Conservation (phyloP, 106 monocot genomes). For the Platanthera zijinensis region DNA sequence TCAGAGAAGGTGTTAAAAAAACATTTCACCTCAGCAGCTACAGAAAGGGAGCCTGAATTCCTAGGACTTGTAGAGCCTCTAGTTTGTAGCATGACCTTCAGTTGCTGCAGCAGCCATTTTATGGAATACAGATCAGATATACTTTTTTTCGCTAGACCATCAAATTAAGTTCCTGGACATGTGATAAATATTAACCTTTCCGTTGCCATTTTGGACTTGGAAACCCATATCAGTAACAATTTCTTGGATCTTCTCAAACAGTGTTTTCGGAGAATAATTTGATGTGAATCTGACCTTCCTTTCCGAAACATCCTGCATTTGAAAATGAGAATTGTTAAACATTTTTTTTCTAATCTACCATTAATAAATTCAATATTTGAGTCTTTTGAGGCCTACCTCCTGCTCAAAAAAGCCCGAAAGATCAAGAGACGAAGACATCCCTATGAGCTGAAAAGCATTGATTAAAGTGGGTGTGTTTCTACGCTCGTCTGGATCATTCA, state of each 20-base stretch:
- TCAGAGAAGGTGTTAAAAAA: neutral
- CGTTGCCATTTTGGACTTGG: constrained; percentile 43
- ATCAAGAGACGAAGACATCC: constrained; percentile 89
- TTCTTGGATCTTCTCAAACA: constrained; percentile 64
- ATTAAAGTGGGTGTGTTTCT: constrained; percentile 28
- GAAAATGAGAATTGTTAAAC: neutral
- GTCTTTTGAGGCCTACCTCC: constrained; percentile 37
- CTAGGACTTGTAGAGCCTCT: constrained; percentile 29
- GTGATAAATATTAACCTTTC: constrained; percentile 43
- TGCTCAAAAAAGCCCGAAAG: constrained; percentile 94
- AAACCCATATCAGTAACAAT: constrained; percentile 71
- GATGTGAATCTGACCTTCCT: constrained; percentile 87
- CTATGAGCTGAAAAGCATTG: constrained; percentile 90
- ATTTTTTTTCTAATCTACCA: neutral
- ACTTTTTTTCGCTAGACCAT: neutral
- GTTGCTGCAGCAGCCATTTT: constrained; percentile 17
- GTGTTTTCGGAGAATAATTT: constrained; percentile 47
- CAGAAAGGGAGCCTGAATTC: constrained; percentile 37
- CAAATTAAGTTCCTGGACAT: neutral
- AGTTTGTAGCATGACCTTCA: constrained; percentile 54
- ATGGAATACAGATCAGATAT: neutral
- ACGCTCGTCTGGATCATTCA: constrained; percentile 16
- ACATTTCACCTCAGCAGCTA: constrained; percentile 60
- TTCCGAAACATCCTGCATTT: constrained; percentile 62
- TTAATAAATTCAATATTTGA: too few species aligned